These are phyloP conservation scores for Rosa rugosa DNA, from an alignment of 306 rosid species.

Conservation along the genomic window DNA sequence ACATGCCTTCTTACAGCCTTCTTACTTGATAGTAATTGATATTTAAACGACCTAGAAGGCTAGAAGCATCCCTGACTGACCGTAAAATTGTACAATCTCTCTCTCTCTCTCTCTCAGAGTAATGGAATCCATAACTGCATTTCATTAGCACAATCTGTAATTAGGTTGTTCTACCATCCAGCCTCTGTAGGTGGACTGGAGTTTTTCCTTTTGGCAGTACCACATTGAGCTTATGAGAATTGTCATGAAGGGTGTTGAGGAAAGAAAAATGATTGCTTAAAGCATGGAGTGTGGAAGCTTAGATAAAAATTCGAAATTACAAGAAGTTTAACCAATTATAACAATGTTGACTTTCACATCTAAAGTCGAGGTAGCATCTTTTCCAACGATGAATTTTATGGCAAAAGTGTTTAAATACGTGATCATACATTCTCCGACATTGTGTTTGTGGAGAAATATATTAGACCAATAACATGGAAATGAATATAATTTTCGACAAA, in stretches of 20 bases:
- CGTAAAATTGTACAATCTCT: constrained; percentile 13
- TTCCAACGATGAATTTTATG: not conserved
- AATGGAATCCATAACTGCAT: not conserved
- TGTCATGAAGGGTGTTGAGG: not conserved
- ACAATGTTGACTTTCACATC: not conserved
- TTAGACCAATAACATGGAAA: too few species aligned
- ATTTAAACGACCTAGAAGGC: constrained; percentile 1
- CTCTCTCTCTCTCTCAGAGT: not conserved
- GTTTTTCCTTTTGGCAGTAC: not conserved
- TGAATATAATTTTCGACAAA: not conserved
- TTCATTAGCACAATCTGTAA: not conserved
- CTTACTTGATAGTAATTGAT: constrained; percentile 45
- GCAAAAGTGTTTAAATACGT: too few species aligned
- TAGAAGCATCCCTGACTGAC: constrained; percentile 6
- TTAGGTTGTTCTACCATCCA: not conserved
- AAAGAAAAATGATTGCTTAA: not conserved
- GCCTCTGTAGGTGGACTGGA: not conserved
- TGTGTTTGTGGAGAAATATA: too few species aligned
- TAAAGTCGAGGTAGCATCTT: not conserved
- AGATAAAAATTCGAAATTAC: not conserved
- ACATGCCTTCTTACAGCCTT: constrained; percentile 81
- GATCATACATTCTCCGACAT: too few species aligned
- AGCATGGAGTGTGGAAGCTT: not conserved
- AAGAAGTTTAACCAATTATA: not conserved
- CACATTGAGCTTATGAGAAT: constrained; percentile 5